phyloP scores from a whole-genome alignment of 1,139 yeast species.

The Suhomyces chickasaworum region DNA sequence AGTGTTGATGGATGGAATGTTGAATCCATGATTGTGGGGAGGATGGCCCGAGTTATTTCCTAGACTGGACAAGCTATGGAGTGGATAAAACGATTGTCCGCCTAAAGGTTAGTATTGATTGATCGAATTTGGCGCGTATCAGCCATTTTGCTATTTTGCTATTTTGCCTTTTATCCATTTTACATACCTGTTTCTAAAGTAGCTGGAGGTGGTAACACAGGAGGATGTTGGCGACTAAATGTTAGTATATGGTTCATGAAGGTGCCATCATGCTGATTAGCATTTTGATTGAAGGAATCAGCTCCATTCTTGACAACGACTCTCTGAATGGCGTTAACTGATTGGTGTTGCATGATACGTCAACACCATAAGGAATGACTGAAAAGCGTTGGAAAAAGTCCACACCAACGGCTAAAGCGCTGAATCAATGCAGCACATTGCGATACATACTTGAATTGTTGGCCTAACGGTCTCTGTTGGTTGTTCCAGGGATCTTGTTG shows the following conservation, averaged over 20 bases:
- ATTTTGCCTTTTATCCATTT: too few species aligned
- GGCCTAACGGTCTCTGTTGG: conserved; percentile 49
- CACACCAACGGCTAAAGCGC: neutral
- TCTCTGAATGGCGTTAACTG: neutral
- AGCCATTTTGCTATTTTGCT: too few species aligned
- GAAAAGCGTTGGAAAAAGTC: neutral
- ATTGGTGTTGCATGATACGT: neutral
- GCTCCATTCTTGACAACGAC: neutral
- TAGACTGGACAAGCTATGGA: conserved; percentile 55
- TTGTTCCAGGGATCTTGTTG: conserved; percentile 49
- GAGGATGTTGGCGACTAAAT: conserved; percentile 47
- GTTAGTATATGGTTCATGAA: conserved; percentile 29
- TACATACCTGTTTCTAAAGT: conserved; percentile 52
- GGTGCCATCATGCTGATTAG: neutral
- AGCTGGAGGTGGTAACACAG: conserved; percentile 60
- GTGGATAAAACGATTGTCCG: conserved; percentile 53
- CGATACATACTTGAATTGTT: conserved; percentile 48
- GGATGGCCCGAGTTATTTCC: conserved; percentile 45
- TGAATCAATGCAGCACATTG: neutral
- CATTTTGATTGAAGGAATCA: neutral
- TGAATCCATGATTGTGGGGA: conserved; percentile 45
- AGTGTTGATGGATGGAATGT: conserved; percentile 49
- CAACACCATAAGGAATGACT: neutral
- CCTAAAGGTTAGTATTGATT: conserved; percentile 20
- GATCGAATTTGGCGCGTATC: neutral